Conservation (phyloP, 2,329 filamentous ascomycete species). For the Ceratocystis cubensis region DNA sequence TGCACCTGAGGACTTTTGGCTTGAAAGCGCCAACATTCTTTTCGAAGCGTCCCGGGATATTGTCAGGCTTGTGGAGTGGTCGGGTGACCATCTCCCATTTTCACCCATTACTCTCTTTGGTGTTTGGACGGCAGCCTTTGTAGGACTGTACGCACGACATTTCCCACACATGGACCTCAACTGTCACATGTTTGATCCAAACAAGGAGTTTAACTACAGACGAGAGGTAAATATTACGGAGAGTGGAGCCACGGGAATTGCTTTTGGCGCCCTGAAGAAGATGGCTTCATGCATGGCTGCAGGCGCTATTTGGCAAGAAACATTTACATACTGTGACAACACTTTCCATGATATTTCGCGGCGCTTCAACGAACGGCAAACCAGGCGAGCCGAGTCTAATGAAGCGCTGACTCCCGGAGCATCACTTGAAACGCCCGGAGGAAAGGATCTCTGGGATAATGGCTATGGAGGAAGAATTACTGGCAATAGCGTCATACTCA, state of each 20-base stretch:
- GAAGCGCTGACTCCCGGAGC: conserved; percentile 27
- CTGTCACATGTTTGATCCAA: conserved; percentile 36
- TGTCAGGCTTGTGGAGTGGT: conserved; percentile 50
- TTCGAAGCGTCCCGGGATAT: conserved; percentile 53
- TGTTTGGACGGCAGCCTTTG: conserved; percentile 53
- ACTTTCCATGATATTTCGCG: conserved; percentile 35
- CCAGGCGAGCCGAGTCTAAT: conserved; percentile 20
- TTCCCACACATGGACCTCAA: conserved; percentile 57
- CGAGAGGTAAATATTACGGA: conserved; percentile 26
- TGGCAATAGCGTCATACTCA: conserved; percentile 33
- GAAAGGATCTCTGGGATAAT: conserved; percentile 20
- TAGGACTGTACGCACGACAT: conserved; percentile 52
- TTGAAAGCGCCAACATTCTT: conserved; percentile 46
- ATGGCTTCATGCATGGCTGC: conserved; percentile 43
- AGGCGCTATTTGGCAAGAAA: conserved; percentile 43
- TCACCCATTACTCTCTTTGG: conserved; percentile 57
- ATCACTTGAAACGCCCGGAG: conserved; percentile 26
- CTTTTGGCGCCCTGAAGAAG: conserved; percentile 38
- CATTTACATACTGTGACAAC: conserved; percentile 40
- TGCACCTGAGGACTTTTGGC: conserved; percentile 42
- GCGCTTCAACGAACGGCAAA: conserved; percentile 32
- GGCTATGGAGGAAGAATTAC: conserved; percentile 29
- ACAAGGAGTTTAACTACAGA: conserved; percentile 26
- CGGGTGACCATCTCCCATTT: conserved; percentile 49
- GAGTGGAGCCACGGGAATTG: conserved; percentile 35